Base-by-base conservation (phyloP, 306 rosid species). In the Malus asiatica region DNA sequence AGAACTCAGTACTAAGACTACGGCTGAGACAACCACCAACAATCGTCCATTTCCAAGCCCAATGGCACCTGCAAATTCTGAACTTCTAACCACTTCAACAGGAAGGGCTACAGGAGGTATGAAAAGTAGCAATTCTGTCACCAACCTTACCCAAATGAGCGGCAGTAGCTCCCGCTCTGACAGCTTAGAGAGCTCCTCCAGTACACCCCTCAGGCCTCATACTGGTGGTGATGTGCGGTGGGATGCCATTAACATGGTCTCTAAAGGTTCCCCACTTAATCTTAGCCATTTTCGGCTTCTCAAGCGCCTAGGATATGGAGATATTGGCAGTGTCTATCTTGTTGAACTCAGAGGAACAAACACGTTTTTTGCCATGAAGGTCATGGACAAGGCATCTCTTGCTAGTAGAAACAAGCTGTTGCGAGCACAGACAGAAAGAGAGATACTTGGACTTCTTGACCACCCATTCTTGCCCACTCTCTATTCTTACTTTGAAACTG, bases 401-500 rank as follows among this genome's bases (percentile, higher is more conserved):
- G 88, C 84, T 22, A 90, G 93, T 79, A 86, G 98, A 74, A 93
- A 93, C 79, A 93, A 93, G 83, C 88, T 93, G 16, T 89, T 90
- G 33, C 77, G 98, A 72, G 89, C 98, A 79, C 97, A 93, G 19
- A 93, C 95, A 42, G 98, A 93, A 75, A 89, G 78, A 88, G 98
- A 93, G 90, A 90, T 93, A 82, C 98, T 93, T 74, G 97, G 93
- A 64, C 96, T 89, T 58, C 96, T 93, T 78, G 98, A 93, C 79
- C 98, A 93, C 80, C 98, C 98, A 27, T 93, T 93, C 86, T 83
- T 93, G 80, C 98, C 97, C 4, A 93, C 98, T 23, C 84, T 93
- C n/a, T 93, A 93, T 72, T 85, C 97, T 61, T 83, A 88, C 83
- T 90, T 93, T 51, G 96, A 93, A 74, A 93, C 90, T 72, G 98